Evolutionary conservation across 2,329 filamentous ascomycete genomes (phyloP).

Genomic region (Sphaceloma murrayae): DNA sequence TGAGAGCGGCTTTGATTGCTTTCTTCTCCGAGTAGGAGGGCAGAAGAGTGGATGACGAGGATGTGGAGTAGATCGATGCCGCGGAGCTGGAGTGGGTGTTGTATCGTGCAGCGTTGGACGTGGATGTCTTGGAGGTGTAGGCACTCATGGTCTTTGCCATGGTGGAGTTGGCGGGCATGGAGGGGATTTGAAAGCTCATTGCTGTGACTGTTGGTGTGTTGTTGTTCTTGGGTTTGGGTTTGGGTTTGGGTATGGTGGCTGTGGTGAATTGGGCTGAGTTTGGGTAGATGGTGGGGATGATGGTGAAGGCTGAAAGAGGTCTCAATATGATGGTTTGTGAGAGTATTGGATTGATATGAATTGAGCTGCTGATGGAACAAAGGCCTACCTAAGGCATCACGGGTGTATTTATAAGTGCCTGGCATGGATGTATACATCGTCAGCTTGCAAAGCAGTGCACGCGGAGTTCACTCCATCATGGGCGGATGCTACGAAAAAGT

Average conservation of each 20-base stretch:
- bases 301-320: neutral
- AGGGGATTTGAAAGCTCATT: constrained; percentile 14
- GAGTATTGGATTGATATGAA: neutral
- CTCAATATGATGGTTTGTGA: neutral
- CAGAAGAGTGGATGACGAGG: constrained; percentile 2
- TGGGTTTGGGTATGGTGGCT: constrained; percentile 4
- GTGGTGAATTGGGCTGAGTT: neutral
- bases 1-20: neutral
- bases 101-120: neutral
- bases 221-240: neutral
- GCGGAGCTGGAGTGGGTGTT: neutral
- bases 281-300: no score
- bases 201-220: neutral
- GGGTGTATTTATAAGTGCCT: constrained; percentile 10
- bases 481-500: neutral
- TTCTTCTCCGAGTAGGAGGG: constrained; percentile 1
- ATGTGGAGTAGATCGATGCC: constrained; percentile 6
- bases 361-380: neutral
- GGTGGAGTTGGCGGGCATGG: constrained; percentile 13
- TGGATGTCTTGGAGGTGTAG: neutral
- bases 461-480: constrained; percentile 5
- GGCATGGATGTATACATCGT: neutral
- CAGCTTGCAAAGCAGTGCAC: neutral
- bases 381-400: constrained; percentile 11
- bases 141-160: constrained; percentile 2